Evolutionary conservation across 352 stramenopile genomes (phyloP).

Genomic region (Pythium folliculosum): DNA sequence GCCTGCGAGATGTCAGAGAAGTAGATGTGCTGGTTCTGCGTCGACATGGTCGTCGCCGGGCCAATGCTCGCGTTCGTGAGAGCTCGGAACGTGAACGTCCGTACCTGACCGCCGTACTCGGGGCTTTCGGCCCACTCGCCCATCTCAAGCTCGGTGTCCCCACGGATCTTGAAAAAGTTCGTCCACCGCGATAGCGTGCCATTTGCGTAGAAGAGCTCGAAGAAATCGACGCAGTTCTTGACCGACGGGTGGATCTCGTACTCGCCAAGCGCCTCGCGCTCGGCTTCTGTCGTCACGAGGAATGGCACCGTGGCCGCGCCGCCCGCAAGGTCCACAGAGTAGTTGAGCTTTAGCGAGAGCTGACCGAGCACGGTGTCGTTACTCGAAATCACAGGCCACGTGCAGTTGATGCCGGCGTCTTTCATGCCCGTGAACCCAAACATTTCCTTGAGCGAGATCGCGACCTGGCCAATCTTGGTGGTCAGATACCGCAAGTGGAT

Average conservation of each 20-base stretch:
- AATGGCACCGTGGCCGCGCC: conserved; percentile 55
- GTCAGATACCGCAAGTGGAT: conserved; percentile 82
- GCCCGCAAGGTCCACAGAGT: conserved; percentile 56
- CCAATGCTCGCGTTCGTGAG: conserved; percentile 85
- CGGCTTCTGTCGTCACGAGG: conserved; percentile 61
- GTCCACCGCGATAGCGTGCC: conserved; percentile 46
- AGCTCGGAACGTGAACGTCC: conserved; percentile 63
- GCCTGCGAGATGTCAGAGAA: conserved; percentile 41
- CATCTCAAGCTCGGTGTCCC: conserved; percentile 73
- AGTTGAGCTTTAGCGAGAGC: conserved; percentile 65
- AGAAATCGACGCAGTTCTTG: conserved; percentile 55
- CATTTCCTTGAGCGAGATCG: conserved; percentile 72
- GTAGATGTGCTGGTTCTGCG: conserved; percentile 67
- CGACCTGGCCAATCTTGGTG: conserved; percentile 81
- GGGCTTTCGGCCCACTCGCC: conserved; percentile 63
- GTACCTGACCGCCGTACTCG: conserved; percentile 70
- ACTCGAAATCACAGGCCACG: conserved; percentile 74
- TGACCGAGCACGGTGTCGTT: conserved; percentile 70
- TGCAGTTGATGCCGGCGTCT: conserved; percentile 51
- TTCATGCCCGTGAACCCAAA: conserved; percentile 77
- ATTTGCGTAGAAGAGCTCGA: conserved; percentile 71
- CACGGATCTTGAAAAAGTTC: conserved; percentile 70
- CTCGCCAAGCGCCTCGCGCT: conserved; percentile 73
- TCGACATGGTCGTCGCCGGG: conserved; percentile 82
- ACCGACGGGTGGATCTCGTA: conserved; percentile 60